Conservation (phyloP, 805 yeast species). For the Zygoascus biomembranicola region DNA sequence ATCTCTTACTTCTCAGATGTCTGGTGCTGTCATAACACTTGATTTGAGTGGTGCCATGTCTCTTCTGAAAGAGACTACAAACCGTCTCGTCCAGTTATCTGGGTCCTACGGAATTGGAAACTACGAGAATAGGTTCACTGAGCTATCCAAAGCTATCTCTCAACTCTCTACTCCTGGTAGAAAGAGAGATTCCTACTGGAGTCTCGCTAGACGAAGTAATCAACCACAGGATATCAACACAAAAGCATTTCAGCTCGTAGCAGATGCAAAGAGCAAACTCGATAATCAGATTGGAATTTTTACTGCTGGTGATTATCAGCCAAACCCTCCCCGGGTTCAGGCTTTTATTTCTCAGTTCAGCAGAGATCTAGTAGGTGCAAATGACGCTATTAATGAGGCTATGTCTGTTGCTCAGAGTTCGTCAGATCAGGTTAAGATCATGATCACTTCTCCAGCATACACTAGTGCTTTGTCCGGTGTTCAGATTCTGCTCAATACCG, state of each 20-base stretch:
- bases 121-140: background rate
- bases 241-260: background rate
- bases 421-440: background rate
- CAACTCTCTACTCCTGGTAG: background rate
- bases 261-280: background rate
- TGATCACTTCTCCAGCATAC: constrained; percentile 17
- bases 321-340: background rate
- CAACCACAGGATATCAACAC: background rate
- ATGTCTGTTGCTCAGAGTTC: background rate
- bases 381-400: background rate
- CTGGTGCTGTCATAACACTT: constrained; percentile 11
- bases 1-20: constrained; percentile 22
- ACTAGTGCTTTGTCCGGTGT: constrained; percentile 27
- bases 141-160: background rate
- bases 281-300: background rate
- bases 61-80: background rate
- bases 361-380: background rate
- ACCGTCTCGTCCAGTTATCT: constrained; percentile 7
- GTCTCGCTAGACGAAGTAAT: background rate
- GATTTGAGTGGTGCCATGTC: constrained; percentile 10
- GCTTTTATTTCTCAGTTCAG: background rate
- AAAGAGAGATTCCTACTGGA: background rate
- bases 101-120: background rate
- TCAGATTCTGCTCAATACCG: constrained; percentile 20
- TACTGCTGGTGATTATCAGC: background rate